A percentile compares a stretch with the other conserved stretches of the same genome.
phyloP scores from a whole-genome alignment of 768 basidiomycete genomes.

The Heimioporus sp. region DNA sequence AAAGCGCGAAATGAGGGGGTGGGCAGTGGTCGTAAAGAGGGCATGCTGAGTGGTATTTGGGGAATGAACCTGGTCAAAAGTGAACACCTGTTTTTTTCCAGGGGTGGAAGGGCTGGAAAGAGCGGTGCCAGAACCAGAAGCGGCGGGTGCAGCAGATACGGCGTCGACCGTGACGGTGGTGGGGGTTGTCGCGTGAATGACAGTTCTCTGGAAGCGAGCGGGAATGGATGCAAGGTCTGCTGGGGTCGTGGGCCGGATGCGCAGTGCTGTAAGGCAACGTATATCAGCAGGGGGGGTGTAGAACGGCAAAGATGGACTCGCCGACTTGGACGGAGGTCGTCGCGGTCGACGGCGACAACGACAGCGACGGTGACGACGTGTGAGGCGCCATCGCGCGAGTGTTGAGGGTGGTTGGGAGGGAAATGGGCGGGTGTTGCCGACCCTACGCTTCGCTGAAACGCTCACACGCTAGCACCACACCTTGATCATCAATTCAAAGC shows the following conservation, averaged over 20 bases:
- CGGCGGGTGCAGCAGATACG: conserved; percentile 48
- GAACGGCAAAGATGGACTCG: conserved; percentile 40
- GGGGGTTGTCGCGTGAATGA: conserved; percentile 73
- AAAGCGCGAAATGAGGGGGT: conserved; percentile 83
- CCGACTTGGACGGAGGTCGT: conserved; percentile 94
- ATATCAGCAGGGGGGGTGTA: neutral
- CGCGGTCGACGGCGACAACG: conserved; percentile 56
- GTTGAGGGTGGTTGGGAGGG: conserved; percentile 26
- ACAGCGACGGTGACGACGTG: conserved; percentile 63
- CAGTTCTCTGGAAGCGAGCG: conserved; percentile 88
- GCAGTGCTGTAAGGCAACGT: conserved; percentile 58
- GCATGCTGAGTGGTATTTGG: conserved; percentile 84
- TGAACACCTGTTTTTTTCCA: conserved; percentile 81
- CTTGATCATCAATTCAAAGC: neutral
- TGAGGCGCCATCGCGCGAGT: conserved; percentile 65
- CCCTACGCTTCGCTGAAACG: conserved; percentile 11
- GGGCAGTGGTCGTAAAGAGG: conserved; percentile 81
- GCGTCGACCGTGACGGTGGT: conserved; percentile 86
- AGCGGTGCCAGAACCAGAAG: conserved; percentile 50
- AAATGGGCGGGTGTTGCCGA: conserved; percentile 30
- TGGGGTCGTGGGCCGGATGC: conserved; percentile 83
- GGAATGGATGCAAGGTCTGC: conserved; percentile 88
- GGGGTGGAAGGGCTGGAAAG: conserved; percentile 46
- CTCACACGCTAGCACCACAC: conserved; percentile 24
- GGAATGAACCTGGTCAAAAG: conserved; percentile 91